Evolutionary conservation across 139 green algal species (phyloP).

Genomic region (Penium margaritaceum): DNA sequence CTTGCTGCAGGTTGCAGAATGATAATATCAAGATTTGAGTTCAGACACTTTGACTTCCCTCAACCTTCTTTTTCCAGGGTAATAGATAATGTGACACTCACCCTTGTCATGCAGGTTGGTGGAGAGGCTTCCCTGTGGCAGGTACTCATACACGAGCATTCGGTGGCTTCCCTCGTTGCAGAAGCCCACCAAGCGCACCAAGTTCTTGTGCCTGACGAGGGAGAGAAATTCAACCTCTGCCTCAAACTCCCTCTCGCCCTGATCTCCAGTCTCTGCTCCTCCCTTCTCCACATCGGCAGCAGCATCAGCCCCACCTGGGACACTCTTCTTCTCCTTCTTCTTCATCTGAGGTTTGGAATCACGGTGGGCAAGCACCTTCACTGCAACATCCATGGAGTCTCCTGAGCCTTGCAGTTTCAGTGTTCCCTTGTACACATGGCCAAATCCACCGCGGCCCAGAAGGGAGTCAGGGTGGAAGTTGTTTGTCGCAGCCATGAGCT

Average conservation of each 20-base stretch:
- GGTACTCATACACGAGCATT: slow-evolving; percentile 38
- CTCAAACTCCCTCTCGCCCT: slow-evolving; percentile 16
- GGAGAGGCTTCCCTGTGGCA: slow-evolving; percentile 36
- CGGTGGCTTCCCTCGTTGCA: neutral
- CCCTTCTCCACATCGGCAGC: no score
- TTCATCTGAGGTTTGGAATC: no score
- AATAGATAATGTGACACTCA: neutral
- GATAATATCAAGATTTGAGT: no score
- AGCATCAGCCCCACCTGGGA: slow-evolving; percentile 17
- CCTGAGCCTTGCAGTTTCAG: no score
- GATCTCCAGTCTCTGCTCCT: neutral
- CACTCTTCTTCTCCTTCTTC: no score
- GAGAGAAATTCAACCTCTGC: slow-evolving; percentile 12
- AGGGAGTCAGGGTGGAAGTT: slow-evolving; percentile 14
- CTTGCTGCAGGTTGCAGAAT: no score
- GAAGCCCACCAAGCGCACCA: slow-evolving; percentile 34
- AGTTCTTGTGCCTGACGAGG: slow-evolving; percentile 17
- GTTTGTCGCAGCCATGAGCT: slow-evolving; percentile 13
- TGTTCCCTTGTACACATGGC: slow-evolving; percentile 35
- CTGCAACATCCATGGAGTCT: neutral
- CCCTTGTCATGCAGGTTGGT: slow-evolving; percentile 25
- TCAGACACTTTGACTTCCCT: no score
- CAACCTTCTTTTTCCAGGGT: neutral
- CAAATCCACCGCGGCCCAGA: slow-evolving; percentile 30
- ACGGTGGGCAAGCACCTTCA: neutral